Evolutionary conservation across 208 protist genomes (phyloP), one percentile per base, ranked within the genome.

Genomic region (Acanthamoeba lenticulata): DNA sequence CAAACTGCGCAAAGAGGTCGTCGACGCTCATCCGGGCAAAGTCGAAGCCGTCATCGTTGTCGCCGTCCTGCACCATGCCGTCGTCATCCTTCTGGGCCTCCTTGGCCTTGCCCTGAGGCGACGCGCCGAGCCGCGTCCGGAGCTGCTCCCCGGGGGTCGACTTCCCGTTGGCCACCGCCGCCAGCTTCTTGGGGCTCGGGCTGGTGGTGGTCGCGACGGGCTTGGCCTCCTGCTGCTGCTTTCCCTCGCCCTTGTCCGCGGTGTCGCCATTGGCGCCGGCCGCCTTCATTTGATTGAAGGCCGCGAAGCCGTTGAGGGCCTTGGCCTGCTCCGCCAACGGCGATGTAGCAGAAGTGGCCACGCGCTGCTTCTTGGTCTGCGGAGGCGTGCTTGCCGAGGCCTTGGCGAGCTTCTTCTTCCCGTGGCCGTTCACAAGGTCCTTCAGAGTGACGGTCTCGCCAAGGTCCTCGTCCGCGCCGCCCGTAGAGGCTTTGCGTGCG

Each of bases 231-330:
- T 49, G 34, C 13, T 44, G 42, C 34, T 49, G 9, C 40, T 49
- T 24, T 9, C 9, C 72, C 38, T 32, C 67, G 67, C 67, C 32
- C 15, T 67, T 67, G 57, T 5, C 21, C 13, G 24, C 13, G 57
- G 24, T 67, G 21, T n/a, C n/a, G n/a, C 32, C 62, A 21, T 40
- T 38, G 62, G 6, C 29, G 62, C n/a, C n/a, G n/a, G n/a, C n/a
- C n/a, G 2, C 24, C 62, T 72, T 72, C 72, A 83, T 83, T 27
- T 83, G 34, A n/a, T 83, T 83, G 72, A 83, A 83, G 38, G 72
- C 72, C 72, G 27, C 19, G 40, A 83, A 83, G 36, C 72, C 72
- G 72, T 17, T 27, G 72, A 83, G 34, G 1, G 36, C 72, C 34
- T 72, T 72, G n/a, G 38, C 24, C 72, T 24, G 65, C 65, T 74